A percentile compares a stretch with the other conserved stretches of the same genome.
Conservation (phyloP, 1,284 basidiomycete species). For the Pseudozyma flocculosa region DNA sequence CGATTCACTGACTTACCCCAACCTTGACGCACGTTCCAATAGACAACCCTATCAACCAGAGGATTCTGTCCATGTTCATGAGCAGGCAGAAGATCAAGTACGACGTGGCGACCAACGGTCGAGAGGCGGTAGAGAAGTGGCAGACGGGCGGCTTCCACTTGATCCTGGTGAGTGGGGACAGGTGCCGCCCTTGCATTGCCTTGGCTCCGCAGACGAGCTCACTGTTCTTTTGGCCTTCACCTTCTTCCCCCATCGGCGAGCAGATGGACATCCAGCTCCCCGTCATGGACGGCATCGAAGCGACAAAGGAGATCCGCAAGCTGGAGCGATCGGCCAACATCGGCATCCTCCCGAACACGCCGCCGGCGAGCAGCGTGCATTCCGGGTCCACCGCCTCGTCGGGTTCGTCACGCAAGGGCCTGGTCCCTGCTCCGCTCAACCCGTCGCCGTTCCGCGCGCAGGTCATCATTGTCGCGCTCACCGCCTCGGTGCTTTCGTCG, state of each 20-base stretch:
- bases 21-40: too few relatives aligned
- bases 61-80: constrained; percentile 93
- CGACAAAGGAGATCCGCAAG: constrained; percentile 90
- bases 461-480: constrained; percentile 97
- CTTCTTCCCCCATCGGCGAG: constrained; percentile 1
- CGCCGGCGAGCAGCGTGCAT: constrained; percentile 54
- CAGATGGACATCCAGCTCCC: constrained; percentile 99
- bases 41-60: constrained; percentile 99
- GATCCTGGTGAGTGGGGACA: constrained; percentile 75
- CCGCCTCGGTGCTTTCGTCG: constrained; percentile 84
- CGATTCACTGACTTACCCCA: constrained; percentile 1
- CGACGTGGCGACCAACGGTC: constrained; percentile 90
- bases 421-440: not conserved
- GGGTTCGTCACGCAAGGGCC: not conserved
- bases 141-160: constrained; percentile 88
- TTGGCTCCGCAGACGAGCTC: too few relatives aligned
- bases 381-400: not conserved
- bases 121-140: constrained; percentile 96
- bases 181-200: too few relatives aligned
- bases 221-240: not conserved
- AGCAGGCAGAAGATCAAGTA: constrained; percentile 93
- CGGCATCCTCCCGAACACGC: constrained; percentile 70
- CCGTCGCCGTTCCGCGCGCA: constrained; percentile 73
- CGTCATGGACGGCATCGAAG: constrained; percentile 95
- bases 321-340: constrained; percentile 72